These are phyloP conservation scores for Scolecobasidium constrictum DNA, from an alignment of 2,329 filamentous ascomycete species.

Conservation along the genomic window DNA sequence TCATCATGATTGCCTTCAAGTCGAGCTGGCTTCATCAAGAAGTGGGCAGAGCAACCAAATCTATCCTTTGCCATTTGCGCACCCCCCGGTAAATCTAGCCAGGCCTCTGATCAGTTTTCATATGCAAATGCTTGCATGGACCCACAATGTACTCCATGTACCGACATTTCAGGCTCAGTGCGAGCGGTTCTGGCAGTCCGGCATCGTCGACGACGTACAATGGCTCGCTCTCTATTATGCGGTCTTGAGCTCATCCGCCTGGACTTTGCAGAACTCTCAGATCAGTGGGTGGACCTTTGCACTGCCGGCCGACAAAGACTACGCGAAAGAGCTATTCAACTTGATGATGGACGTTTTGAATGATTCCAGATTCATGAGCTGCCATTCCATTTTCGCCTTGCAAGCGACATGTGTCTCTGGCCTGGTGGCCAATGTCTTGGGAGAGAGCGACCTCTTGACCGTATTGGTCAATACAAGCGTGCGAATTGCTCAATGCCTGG, in stretches of 20 bases:
- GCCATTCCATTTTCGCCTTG: constrained; percentile 21
- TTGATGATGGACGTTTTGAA: constrained; percentile 24
- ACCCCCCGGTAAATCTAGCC: constrained; percentile 11
- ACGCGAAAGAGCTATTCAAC: constrained; percentile 15
- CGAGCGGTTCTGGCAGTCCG: constrained; percentile 16
- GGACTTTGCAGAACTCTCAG: constrained; percentile 17
- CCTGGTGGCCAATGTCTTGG: constrained; percentile 26
- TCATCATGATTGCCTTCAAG: neutral
- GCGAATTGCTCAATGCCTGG: constrained; percentile 24
- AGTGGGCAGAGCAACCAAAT: constrained; percentile 11
- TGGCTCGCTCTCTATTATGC: constrained; percentile 20
- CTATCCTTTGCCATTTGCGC: constrained; percentile 11
- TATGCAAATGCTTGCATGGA: constrained; percentile 16
- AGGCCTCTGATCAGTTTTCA: constrained; percentile 18
- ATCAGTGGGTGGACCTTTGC: too few species aligned
- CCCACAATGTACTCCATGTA: constrained; percentile 18
- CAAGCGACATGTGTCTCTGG: constrained; percentile 29
- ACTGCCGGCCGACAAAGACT: constrained; percentile 11
- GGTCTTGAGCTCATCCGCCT: constrained; percentile 14
- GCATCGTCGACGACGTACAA: constrained; percentile 15
- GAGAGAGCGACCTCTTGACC: constrained; percentile 24
- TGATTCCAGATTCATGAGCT: constrained; percentile 20
- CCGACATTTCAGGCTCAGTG: constrained; percentile 17
- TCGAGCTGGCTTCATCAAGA: constrained; percentile 13
- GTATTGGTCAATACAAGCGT: constrained; percentile 25